Conservation (phyloP, 2,329 filamentous ascomycete species). For the Magnaporthales sp. region DNA sequence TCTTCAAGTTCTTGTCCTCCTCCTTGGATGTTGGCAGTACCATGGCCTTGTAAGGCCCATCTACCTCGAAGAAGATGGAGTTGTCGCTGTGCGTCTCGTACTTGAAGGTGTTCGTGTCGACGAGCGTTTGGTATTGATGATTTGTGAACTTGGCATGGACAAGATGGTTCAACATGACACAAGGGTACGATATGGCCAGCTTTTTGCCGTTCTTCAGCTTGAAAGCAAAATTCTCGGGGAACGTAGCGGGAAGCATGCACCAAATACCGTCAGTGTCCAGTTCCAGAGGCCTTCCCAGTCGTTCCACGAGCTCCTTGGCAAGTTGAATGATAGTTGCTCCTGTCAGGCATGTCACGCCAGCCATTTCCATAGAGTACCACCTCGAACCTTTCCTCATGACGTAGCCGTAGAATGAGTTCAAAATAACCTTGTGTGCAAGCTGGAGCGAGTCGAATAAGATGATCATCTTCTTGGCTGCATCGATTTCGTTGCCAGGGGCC, state of each 20-base stretch:
- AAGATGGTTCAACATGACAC: conserved; percentile 97
- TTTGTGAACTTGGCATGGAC: conserved; percentile 95
- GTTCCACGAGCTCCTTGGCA: conserved; percentile 85
- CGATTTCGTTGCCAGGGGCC: conserved; percentile 66
- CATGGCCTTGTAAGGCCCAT: conserved; percentile 97
- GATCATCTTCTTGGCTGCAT: conserved; percentile 98
- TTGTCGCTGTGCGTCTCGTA: conserved; percentile 98
- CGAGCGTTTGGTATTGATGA: conserved; percentile 88
- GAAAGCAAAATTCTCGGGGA: conserved; percentile 94
- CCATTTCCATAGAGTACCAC: conserved; percentile 99
- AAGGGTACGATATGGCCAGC: conserved; percentile 91
- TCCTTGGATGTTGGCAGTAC: conserved; percentile 95
- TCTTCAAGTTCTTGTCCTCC: conserved; percentile 99
- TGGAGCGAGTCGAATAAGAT: conserved; percentile 92
- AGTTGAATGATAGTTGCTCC: conserved; percentile 96
- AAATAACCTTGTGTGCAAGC: conserved; percentile 94
- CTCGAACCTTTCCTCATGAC: conserved; percentile 98
- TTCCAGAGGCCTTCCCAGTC: conserved; percentile 85
- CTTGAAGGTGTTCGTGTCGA: conserved; percentile 69
- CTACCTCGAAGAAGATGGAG: conserved; percentile 98
- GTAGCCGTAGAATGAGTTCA: conserved; percentile 98
- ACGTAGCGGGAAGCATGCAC: conserved; percentile 96
- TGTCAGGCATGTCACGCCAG: conserved; percentile 93
- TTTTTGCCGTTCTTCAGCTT: conserved; percentile 96
- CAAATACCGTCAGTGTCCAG: conserved; percentile 98